Base-by-base conservation (phyloP, 768 basidiomycete genomes). In the Tephrocybe sp. region DNA sequence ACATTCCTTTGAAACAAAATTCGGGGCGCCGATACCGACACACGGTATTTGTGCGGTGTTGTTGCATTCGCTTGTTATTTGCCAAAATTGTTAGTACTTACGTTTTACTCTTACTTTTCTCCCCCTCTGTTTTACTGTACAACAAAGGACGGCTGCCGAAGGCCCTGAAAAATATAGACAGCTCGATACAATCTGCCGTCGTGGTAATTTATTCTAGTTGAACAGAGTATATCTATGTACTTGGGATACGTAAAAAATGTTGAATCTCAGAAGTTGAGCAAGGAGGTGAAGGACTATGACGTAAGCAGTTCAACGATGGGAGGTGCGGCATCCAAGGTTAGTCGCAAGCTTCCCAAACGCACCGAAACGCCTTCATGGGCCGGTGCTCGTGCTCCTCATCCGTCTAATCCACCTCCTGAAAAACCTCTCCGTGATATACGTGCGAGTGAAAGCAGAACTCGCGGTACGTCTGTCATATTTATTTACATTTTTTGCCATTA, bases 311-410 rank as follows among this genome's bases (percentile, higher is more conserved):
- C 50, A 19, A 49, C 41, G 39, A 89, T 89, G 87, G 87, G 87
- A 10, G 71, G 69, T 43, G 68, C 74, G 14, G 61, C 82, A 23
- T 90, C 87, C 6, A 90, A 84, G 68, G 72, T 75, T 52, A 69
- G 71, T 1, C 76, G 83, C 22, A 78, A 68, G 57, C 71, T 87
- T 16, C 82, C 85, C 10, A 81, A 69, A 45, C 69, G 69, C 32
- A 52, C 65, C 33, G 70, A 73, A 49, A 66, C 70, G 5, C 71
- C 78, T 23, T 57, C 73, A n/a, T 77, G 77, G 79, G 71, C 78
- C 8, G 76, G 78, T 20, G 70, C 73, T 10, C 69, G 75, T 26
- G 65, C 73, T 20, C 66, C 73, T 26, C 57, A 58, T 19, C 52
- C 61, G 4, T 49, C 53, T 35, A 54, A 70, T 39, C 48, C 42